Evolutionary conservation across 371 early-diverging fungal genomes (phyloP), one percentile per base, ranked within the genome.

Genomic region (Conidiobolus incongruus): DNA sequence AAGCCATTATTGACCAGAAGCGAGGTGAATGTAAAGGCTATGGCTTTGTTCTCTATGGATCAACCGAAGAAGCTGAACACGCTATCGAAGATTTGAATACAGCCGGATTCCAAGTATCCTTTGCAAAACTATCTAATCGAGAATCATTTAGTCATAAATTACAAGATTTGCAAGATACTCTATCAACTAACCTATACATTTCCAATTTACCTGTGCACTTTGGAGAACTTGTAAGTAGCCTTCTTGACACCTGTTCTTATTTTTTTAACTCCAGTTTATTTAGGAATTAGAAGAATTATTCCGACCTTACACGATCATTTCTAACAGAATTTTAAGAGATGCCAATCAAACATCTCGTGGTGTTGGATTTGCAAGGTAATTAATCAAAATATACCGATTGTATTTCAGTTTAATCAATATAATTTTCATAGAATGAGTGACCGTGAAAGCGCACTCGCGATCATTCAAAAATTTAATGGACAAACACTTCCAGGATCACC

Each of bases 31-130:
- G 92, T 53, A 82, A 82, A 57, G 88, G 89, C 0, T 85, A 78
- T 54, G 92, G 92, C 4, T 91, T 91, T 51, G 84, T 85, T 17
- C 72, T 86, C 72, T 91, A 78, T 56, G 75, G 76, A 35, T 72
- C 63, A 15, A 68, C 65, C n/a, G 57, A 66, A 13, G 74, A 78
- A 42, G 75, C 81, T 10, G 53, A 63, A 30, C 36, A 47, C 7
- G 83, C 85, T 15, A 80, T 84, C 48, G 62, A 65, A 30, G 81
- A 66, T n/a, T 58, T 87, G 28, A 67, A 61, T 21, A 59, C 59
- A 12, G 49, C 62, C 40, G 85, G 84, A 4, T 66, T 68, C 35
- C 74, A 77, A 46, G 77, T 74, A 3, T 72, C 78, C 4, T 68
- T 78, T 69, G 87, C 87, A 4, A 65, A 68, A 50, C 19, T 42